These are phyloP conservation scores for Diaporthe citrichinensis DNA, from an alignment of 2,329 filamentous ascomycete genomes.

Conservation along the genomic window DNA sequence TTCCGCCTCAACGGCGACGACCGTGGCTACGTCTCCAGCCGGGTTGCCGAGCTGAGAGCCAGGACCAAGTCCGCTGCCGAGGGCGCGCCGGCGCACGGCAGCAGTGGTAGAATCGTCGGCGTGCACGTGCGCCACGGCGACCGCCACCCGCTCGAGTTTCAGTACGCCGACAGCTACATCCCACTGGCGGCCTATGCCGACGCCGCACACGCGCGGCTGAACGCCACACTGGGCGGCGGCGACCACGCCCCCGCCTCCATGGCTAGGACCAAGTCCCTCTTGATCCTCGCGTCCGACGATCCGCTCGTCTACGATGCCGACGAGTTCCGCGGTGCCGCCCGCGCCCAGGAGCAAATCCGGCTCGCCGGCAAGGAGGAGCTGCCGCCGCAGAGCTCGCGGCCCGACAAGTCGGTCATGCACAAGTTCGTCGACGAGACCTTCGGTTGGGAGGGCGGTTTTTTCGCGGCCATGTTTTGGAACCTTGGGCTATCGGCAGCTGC, in stretches of 20 bases:
- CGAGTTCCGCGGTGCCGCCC: constrained; percentile 68
- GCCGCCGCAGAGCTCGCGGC: constrained; percentile 52
- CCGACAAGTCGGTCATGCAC: constrained; percentile 66
- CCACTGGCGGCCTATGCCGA: constrained; percentile 78
- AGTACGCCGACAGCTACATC: constrained; percentile 84
- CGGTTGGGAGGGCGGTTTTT: constrained; percentile 93
- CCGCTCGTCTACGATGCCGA: constrained; percentile 78
- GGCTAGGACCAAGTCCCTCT: constrained; percentile 60
- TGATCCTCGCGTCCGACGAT: constrained; percentile 84
- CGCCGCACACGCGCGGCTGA: constrained; percentile 69
- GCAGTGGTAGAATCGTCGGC: constrained; percentile 72
- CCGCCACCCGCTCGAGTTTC: constrained; percentile 80
- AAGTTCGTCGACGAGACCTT: constrained; percentile 82
- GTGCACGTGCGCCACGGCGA: constrained; percentile 88
- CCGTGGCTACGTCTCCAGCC: constrained; percentile 72
- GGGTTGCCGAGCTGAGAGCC: constrained; percentile 68
- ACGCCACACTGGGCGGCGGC: constrained; percentile 55
- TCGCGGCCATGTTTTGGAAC: constrained; percentile 84
- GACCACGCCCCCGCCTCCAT: constrained; percentile 50
- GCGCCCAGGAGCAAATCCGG: constrained; percentile 82
- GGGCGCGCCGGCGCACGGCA: constrained; percentile 59
- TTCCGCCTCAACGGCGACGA: constrained; percentile 80
- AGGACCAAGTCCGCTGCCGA: constrained; percentile 58
- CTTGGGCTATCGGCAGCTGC: constrained; percentile 67
- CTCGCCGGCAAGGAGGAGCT: constrained; percentile 75